Percentiles rank a stretch among this genome's conserved stretches.
Evolutionary conservation across 345 rosid species (phyloP).

Genomic region (Kernera saxatilis): DNA sequence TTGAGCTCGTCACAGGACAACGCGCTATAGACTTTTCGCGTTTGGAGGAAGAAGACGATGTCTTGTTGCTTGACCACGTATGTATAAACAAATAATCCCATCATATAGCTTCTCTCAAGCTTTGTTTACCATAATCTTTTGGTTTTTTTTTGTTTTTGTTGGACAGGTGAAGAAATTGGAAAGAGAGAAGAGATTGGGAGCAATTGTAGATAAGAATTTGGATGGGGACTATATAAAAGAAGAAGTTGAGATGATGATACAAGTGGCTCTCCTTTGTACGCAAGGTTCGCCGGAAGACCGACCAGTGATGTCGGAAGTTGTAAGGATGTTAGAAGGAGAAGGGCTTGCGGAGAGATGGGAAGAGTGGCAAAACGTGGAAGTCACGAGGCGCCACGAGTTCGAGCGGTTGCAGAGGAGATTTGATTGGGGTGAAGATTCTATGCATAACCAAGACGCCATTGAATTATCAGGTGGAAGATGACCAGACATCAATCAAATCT

Average conservation of each 20-base stretch:
- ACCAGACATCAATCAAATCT: neutral
- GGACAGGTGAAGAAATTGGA: constrained; percentile 91
- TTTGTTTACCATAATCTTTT: neutral
- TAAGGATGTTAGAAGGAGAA: constrained; percentile 96
- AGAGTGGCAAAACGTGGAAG: constrained; percentile 93
- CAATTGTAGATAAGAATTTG: constrained; percentile 78
- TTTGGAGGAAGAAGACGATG: constrained; percentile 95
- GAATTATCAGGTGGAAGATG: constrained; percentile 92
- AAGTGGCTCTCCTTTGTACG: constrained; percentile 86
- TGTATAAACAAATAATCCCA: constrained; percentile 5
- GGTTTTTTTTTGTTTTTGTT: neutral
- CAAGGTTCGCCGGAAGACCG: constrained; percentile 86
- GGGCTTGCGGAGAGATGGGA: constrained; percentile 97
- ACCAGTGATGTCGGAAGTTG: constrained; percentile 90
- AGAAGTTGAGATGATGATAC: constrained; percentile 89
- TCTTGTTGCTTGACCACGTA: constrained; percentile 88
- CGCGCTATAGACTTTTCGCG: constrained; percentile 95
- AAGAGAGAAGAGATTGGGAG: constrained; percentile 78
- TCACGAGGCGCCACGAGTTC: constrained; percentile 72
- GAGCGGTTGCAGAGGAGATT: constrained; percentile 78
- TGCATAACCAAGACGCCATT: constrained; percentile 71
- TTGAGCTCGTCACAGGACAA: constrained; percentile 99
- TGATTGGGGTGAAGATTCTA: constrained; percentile 82
- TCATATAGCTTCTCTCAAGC: neutral
- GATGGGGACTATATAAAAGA: constrained; percentile 42